phyloP scores from a whole-genome alignment of 768 basidiomycete genomes.

The Suillus fuscotomentosus region DNA sequence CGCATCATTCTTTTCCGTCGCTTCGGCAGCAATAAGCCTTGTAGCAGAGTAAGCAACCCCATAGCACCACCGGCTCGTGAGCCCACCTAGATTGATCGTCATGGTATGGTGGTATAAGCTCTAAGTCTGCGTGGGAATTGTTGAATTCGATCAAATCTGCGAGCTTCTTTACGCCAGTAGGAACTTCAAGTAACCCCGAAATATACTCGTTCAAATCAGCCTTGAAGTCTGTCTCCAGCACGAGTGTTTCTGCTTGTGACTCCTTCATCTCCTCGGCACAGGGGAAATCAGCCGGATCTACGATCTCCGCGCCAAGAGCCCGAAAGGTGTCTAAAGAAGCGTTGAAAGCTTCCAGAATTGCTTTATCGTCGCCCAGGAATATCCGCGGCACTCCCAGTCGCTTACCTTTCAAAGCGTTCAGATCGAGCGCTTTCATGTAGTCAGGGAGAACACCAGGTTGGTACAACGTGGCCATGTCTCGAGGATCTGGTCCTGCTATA shows the following conservation, averaged over 20 bases:
- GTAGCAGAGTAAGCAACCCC: not conserved
- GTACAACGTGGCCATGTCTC: constrained; percentile 38
- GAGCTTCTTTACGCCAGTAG: constrained; percentile 53
- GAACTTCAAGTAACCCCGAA: constrained; percentile 45
- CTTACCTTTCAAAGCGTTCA: constrained; percentile 42
- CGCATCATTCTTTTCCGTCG: constrained; percentile 34
- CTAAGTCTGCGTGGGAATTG: constrained; percentile 47
- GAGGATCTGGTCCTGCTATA: constrained; percentile 45
- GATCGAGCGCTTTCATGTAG: constrained; percentile 50
- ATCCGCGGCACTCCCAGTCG: constrained; percentile 45
- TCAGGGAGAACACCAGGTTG: constrained; percentile 52
- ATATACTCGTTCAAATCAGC: constrained; percentile 54
- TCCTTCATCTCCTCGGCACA: constrained; percentile 46
- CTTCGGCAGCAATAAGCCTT: constrained; percentile 24
- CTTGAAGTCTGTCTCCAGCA: constrained; percentile 60
- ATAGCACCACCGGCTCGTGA: not conserved
- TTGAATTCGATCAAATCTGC: constrained; percentile 63
- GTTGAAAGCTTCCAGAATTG: constrained; percentile 36
- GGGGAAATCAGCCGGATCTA: constrained; percentile 63
- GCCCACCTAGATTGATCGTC: constrained; percentile 34
- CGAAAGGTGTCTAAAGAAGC: constrained; percentile 37
- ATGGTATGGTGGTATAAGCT: constrained; percentile 37
- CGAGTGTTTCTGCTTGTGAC: constrained; percentile 50
- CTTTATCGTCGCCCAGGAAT: constrained; percentile 22
- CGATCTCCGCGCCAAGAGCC: constrained; percentile 42